Percentiles rank a stretch among this genome's conserved stretches.
Evolutionary conservation across 1,284 basidiomycete genomes (phyloP).

Genomic region (Mycosarcoma mackinlayi): DNA sequence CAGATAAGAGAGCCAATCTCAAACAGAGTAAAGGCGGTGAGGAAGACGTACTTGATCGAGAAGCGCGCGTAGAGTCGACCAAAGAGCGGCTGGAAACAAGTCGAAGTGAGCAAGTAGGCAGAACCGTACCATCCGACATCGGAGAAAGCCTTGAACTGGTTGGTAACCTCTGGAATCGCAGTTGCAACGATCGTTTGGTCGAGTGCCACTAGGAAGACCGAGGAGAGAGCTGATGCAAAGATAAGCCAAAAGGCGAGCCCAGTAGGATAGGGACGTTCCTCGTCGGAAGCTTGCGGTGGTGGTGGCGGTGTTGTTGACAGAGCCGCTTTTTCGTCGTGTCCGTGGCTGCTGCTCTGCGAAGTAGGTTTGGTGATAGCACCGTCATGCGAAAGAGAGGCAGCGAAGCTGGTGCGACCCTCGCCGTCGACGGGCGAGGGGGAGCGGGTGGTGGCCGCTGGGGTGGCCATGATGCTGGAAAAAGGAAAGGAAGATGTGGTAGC

Average conservation of each 20-base stretch:
- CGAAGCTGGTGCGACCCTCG: no score
- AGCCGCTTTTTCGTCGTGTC: not conserved
- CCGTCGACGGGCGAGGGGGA: no score
- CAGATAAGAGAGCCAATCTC: constrained; percentile 59
- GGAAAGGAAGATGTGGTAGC: no score
- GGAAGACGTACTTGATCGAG: constrained; percentile 51
- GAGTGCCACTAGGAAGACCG: constrained; percentile 23
- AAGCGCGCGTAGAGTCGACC: constrained; percentile 55
- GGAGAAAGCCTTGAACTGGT: constrained; percentile 50
- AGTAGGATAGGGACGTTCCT: not conserved
- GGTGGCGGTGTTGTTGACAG: no score
- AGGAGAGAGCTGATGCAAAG: constrained; percentile 2
- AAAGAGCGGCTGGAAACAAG: constrained; percentile 58
- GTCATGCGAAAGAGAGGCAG: no score
- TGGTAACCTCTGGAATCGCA: constrained; percentile 53
- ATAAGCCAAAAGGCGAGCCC: constrained; percentile 16
- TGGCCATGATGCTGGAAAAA: no score
- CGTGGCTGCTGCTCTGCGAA: not conserved
- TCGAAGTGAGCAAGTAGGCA: constrained; percentile 56
- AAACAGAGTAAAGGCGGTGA: constrained; percentile 47
- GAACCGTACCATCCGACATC: constrained; percentile 59
- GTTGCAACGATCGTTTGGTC: constrained; percentile 60
- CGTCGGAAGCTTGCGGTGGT: no score
- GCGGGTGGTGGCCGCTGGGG: no score
- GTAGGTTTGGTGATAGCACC: no score